Evolutionary conservation across 1,139 yeast species (phyloP).

Genomic region (Saccharomyces hybrid): DNA sequence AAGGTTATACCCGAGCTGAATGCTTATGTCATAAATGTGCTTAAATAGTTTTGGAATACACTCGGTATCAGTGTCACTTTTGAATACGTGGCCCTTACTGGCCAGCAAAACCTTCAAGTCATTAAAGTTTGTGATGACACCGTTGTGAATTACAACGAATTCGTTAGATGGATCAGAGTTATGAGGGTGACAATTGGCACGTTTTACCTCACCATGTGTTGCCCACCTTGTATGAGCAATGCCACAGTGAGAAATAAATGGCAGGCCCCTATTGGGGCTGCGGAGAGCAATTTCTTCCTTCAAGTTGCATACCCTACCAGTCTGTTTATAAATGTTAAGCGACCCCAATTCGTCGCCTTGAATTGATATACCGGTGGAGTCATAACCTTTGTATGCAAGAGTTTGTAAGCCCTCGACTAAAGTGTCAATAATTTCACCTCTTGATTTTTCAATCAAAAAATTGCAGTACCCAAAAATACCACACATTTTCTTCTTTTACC

Average conservation of each 20-base stretch:
- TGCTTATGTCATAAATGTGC: conserved; percentile 77
- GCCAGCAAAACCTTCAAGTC: conserved; percentile 76
- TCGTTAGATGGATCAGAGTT: conserved; percentile 76
- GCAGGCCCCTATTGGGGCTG: conserved; percentile 49
- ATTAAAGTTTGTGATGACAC: conserved; percentile 92
- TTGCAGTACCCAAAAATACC: conserved; percentile 98
- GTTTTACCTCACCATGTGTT: conserved; percentile 91
- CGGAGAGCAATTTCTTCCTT: conserved; percentile 54
- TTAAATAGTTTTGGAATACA: conserved; percentile 92
- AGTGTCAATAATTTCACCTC: conserved; percentile 88
- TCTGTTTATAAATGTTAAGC: conserved; percentile 68
- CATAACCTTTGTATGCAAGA: conserved; percentile 96
- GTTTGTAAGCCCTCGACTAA: conserved; percentile 86
- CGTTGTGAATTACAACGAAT: conserved; percentile 92
- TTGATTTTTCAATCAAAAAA: conserved; percentile 81
- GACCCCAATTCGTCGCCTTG: conserved; percentile 72
- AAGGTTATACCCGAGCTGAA: conserved; percentile 55
- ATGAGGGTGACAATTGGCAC: conserved; percentile 90
- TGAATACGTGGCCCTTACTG: conserved; percentile 75
- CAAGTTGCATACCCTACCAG: conserved; percentile 84
- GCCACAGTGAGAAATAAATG: conserved; percentile 83
- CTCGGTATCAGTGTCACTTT: conserved; percentile 95
- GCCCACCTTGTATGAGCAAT: conserved; percentile 99
- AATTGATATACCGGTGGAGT: conserved; percentile 91
- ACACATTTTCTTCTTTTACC: conserved; percentile 39